Conservation (phyloP, 2,329 filamentous ascomycete species). For the Pseudocercospora macadamiae region DNA sequence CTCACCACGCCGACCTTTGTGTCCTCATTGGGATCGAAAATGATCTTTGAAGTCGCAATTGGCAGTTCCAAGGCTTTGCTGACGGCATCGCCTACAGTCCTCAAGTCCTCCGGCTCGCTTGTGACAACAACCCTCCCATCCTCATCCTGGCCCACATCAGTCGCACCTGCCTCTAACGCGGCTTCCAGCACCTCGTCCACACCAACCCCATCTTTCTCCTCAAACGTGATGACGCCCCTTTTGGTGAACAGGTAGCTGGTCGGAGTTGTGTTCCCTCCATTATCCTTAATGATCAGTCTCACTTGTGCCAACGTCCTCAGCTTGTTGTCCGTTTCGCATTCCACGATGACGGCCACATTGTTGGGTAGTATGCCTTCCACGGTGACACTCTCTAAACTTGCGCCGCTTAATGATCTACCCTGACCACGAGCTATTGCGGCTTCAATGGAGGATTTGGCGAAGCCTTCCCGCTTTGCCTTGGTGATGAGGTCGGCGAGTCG, state of each 20-base stretch:
- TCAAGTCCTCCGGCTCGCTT: conserved; percentile 68
- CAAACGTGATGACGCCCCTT: conserved; percentile 74
- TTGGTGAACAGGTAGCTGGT: conserved; percentile 85
- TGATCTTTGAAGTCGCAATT: conserved; percentile 74
- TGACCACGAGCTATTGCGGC: conserved; percentile 85
- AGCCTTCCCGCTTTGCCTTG: conserved; percentile 80
- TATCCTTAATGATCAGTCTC: conserved; percentile 69
- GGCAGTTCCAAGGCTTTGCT: conserved; percentile 65
- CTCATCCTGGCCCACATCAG: conserved; percentile 69
- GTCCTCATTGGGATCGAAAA: conserved; percentile 83
- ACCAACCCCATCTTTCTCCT: conserved; percentile 58
- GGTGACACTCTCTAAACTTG: conserved; percentile 73
- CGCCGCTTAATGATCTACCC: conserved; percentile 74
- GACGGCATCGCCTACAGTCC: conserved; percentile 66
- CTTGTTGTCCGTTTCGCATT: conserved; percentile 83
- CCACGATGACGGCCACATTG: conserved; percentile 74
- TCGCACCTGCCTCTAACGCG: conserved; percentile 81
- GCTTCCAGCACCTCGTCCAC: conserved; percentile 75
- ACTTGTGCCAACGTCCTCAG: conserved; percentile 73
- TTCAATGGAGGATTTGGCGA: conserved; percentile 85
- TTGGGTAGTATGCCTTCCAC: conserved; percentile 81
- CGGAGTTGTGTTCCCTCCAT: conserved; percentile 70
- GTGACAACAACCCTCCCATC: conserved; percentile 73
- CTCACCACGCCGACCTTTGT: conserved; percentile 68
- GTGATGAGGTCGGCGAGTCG: conserved; percentile 73